Base-by-base conservation (phyloP, 2,329 filamentous ascomycete genomes). In the Ophiocordyceps camponoti-rufipedis region DNA sequence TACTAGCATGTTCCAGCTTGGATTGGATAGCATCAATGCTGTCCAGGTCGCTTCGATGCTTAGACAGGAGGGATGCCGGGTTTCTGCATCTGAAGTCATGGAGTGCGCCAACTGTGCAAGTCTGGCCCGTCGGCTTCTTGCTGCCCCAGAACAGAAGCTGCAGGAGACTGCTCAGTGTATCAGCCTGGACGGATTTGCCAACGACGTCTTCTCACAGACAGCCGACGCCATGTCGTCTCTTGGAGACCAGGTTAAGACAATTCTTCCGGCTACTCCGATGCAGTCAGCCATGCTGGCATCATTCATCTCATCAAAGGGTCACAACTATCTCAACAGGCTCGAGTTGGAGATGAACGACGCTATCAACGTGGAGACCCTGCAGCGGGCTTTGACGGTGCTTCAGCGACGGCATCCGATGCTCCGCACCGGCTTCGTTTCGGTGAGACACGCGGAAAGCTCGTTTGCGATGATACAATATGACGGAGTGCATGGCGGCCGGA, bases 11-110 rank as follows among this genome's bases (percentile, higher is more conserved):
- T 94, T 89, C 54, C 78, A 82, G 47, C 73, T 94, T n/a, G 89
- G 89, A 0, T 66, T 95, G 4, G 88, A 95, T 60, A 95, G 88
- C 57, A 91, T 96, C 54, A 88, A 82, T 48, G 84, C 86, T 0
- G 72, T 80, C 5, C 87, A 94, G 55, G 68, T 94, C 10, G 84
- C 86, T 1, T 71, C 75, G 1, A 64, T 70, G 28, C 65, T 95
- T 14, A 75, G 81, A 16, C 72, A 69, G 38, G 54, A 70, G 16
- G 78, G 78, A 0, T 64, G 78, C 38, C 55, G 58, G 1, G 61
- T 87, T 0, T 75, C 77, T 1, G 78, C 83, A 0, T 73, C 77
- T 1, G 84, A 94, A 57, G 77, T 95, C 13, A 72, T 95, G 45
- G 78, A 83, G 53, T 69, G 68, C 46, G 68, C 71, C 1, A 74